Base-by-base conservation (phyloP, 345 rosid species). In the Bruguiera parviflora region DNA sequence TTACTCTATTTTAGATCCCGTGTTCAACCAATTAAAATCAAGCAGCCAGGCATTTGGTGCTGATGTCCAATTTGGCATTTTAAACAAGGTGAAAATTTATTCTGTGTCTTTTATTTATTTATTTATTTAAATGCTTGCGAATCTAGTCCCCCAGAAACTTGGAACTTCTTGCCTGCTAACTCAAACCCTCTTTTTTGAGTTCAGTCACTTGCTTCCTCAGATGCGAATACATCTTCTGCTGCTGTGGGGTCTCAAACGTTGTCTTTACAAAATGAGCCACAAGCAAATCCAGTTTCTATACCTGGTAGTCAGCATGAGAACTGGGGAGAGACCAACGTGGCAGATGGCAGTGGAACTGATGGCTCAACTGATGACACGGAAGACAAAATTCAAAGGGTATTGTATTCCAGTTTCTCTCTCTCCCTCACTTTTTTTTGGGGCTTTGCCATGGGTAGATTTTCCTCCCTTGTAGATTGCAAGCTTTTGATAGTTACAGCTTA, bases 301-400 rank as follows among this genome's bases (percentile, higher is more conserved):
- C 75, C 76, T 76, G 81, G 84, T 72, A 77, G 72, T 58, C 78
- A 76, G 61, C 80, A 64, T 58, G 88, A 87, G 73, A 82, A 84
- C 29, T 85, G 88, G 88, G 88, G 82, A 55, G 95, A 87, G 68
- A 79, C 83, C 73, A 75, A 73, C 65, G 81, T 90, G 88, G 92
- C 91, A 33, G 96, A 91, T 76, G 86, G 89, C 52, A 91, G 98
- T 78, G 87, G 86, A 78, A 91, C 95, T 47, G 96, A 91, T 78
- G 84, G 79, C 60, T 93, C 97, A 70, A 84, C 96, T 49, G 97
- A 91, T 37, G 97, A 91, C 69, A 85, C 96, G 31, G 98, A 91
- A 72, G 94, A 88, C 70, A 87, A 85, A 84, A 86, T 82, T 81
- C 91, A 67, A 66, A 83, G 87, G 94, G 98, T 93, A 77, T 79